phyloP scores from a whole-genome alignment of 768 basidiomycete species.

The Punctularia strigosozonata region DNA sequence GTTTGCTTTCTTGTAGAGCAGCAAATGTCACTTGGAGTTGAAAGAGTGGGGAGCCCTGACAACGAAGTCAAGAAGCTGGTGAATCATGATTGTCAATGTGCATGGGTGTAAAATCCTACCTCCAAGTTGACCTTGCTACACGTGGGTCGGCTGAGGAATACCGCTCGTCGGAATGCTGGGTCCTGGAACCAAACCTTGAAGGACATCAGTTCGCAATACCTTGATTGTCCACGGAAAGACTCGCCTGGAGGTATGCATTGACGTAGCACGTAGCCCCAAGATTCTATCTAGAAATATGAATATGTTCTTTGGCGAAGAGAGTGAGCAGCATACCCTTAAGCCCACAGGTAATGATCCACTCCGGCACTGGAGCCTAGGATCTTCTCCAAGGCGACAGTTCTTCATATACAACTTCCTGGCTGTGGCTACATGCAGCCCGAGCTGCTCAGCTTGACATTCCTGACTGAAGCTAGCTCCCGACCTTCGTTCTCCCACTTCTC shows the following conservation, averaged over 20 bases:
- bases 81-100: background rate
- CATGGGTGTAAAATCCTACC: slow-evolving; percentile 19
- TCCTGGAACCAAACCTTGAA: slow-evolving; percentile 87
- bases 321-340: slow-evolving; percentile 39
- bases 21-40: slow-evolving; percentile 76
- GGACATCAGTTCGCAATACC: slow-evolving; percentile 2
- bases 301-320: background rate
- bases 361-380: slow-evolving; percentile 41
- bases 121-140: slow-evolving; percentile 30
- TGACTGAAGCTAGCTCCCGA: slow-evolving; percentile 16
- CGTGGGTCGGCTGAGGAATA: slow-evolving; percentile 57
- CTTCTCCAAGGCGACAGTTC: slow-evolving; percentile 35
- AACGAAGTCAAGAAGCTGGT: background rate
- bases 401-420: slow-evolving; percentile 41
- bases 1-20: slow-evolving; percentile 64
- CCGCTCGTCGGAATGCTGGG: slow-evolving; percentile 65
- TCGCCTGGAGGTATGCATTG: slow-evolving; percentile 85
- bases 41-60: slow-evolving; percentile 66
- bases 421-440: slow-evolving; percentile 25
- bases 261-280: slow-evolving; percentile 96
- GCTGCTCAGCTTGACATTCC: slow-evolving; percentile 2
- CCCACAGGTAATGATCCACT: slow-evolving; percentile 58
- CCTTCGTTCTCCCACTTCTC: slow-evolving; percentile 72
- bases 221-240: slow-evolving; percentile 5
- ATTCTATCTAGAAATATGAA: slow-evolving; percentile 41